phyloP scores from a whole-genome alignment of 2,329 filamentous ascomycete genomes.

The Penicillium expansum region DNA sequence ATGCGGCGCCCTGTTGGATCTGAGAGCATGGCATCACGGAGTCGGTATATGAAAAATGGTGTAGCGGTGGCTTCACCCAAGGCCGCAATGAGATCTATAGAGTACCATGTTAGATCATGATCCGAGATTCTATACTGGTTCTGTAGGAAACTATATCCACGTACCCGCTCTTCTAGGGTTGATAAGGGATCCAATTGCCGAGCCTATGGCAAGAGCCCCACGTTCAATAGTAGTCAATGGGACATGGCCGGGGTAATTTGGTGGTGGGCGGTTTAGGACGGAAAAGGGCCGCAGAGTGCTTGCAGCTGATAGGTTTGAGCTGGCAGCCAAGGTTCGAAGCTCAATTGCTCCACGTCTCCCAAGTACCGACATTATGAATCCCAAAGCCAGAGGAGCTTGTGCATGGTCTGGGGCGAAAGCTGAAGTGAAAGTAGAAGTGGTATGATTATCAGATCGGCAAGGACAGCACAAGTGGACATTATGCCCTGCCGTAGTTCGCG shows the following conservation, averaged over 20 bases:
- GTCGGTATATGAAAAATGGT: conserved; percentile 89
- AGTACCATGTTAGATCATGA: conserved; percentile 2
- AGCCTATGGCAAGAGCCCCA: conserved; percentile 63
- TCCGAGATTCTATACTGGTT: neutral
- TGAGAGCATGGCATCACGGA: conserved; percentile 87
- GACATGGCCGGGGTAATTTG: conserved; percentile 89
- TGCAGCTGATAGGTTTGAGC: conserved; percentile 4
- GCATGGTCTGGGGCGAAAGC: conserved; percentile 9
- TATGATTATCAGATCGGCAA: conserved; percentile 19
- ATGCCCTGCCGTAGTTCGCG: conserved; percentile 5
- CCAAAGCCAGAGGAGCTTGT: conserved; percentile 1
- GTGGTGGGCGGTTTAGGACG: conserved; percentile 75
- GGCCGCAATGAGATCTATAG: conserved; percentile 80
- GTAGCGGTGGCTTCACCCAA: conserved; percentile 93
- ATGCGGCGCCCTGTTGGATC: conserved; percentile 83
- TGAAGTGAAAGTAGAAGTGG: conserved; percentile 14
- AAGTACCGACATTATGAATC: conserved; percentile 31
- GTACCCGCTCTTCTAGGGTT: conserved; percentile 77
- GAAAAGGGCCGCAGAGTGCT: conserved; percentile 61
- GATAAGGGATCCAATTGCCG: conserved; percentile 59
- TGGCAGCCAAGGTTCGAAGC: conserved; percentile 15
- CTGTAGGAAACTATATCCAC: neutral
- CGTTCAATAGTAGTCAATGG: conserved; percentile 79
- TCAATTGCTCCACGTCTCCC: conserved; percentile 19
- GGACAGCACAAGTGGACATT: conserved; percentile 2